Evolutionary conservation across 495 filamentous ascomycete species (phyloP).

Genomic region (Neurospora sp.): DNA sequence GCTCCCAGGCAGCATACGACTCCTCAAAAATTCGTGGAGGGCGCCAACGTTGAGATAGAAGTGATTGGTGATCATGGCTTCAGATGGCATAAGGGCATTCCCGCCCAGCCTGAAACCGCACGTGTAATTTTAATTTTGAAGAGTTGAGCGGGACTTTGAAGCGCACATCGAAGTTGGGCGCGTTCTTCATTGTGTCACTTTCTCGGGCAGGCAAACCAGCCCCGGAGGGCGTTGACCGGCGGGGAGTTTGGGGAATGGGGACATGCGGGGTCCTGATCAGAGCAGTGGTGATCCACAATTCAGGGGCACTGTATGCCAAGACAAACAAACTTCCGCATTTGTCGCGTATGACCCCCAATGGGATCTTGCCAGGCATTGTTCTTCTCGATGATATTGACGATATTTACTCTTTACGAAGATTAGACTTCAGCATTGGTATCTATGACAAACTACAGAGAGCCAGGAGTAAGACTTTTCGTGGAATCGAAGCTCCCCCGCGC

Average conservation of each 20-base stretch:
- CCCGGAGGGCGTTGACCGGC: not conserved
- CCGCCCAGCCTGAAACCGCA: constrained; percentile 23
- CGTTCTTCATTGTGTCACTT: constrained; percentile 2
- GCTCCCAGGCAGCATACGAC: constrained; percentile 14
- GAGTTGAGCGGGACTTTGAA: constrained; percentile 19
- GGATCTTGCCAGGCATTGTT: not conserved
- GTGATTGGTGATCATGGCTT: constrained; percentile 10
- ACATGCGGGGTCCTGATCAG: not conserved
- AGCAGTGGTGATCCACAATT: not conserved
- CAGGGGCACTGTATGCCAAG: not conserved
- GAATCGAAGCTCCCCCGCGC: not conserved
- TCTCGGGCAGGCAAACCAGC: not conserved
- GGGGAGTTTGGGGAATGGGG: not conserved
- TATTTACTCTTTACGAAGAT: not conserved
- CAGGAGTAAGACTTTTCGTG: not conserved
- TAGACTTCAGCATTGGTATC: not conserved
- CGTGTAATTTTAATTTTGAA: constrained; percentile 1
- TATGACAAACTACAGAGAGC: not conserved
- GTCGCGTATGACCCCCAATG: not conserved
- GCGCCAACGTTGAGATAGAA: constrained; percentile 7
- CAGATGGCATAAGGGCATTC: constrained; percentile 14
- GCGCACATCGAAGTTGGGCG: constrained; percentile 9
- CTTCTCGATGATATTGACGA: not conserved
- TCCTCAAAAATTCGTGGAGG: constrained; percentile 3
- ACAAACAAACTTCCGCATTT: not conserved